Evolutionary conservation across 495 filamentous ascomycete species (phyloP).

Genomic region (Geoglossum glabrum): DNA sequence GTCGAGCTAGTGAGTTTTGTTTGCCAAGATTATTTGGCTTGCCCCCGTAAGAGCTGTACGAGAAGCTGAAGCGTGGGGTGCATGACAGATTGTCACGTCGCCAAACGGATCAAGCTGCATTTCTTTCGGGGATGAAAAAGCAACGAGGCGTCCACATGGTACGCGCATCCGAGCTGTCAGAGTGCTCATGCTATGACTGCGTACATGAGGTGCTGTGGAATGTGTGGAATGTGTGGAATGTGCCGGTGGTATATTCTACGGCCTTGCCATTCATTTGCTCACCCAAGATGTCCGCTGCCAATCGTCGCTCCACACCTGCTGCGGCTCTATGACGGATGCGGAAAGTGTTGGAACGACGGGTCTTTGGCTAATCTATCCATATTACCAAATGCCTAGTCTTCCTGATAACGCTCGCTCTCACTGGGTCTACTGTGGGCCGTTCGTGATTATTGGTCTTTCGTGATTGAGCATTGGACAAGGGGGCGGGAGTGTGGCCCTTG

Average conservation of each 20-base stretch:
- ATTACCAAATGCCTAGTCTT: not conserved
- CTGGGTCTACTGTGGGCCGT: not conserved
- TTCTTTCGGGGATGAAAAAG: not conserved
- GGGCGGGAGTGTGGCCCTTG: not conserved
- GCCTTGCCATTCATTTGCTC: not conserved
- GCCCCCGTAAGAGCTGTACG: not conserved
- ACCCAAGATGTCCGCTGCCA: not conserved
- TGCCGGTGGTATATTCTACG: too few relatives aligned
- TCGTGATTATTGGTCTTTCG: not conserved
- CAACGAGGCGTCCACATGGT: not conserved
- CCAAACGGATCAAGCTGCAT: not conserved
- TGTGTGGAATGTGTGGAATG: too few relatives aligned
- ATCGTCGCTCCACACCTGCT: not conserved
- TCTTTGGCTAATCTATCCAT: not conserved
- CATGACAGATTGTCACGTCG: not conserved
- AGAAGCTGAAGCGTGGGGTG: not conserved
- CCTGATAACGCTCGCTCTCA: not conserved
- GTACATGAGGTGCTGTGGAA: too few relatives aligned
- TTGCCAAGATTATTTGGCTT: not conserved
- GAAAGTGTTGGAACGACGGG: not conserved
- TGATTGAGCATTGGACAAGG: not conserved
- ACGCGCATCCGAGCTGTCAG: not conserved
- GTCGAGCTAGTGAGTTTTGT: not conserved
- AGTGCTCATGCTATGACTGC: too few relatives aligned
- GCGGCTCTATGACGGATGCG: not conserved